These are phyloP conservation scores for Phyllosticta paracitricarpa DNA, from an alignment of 2,329 filamentous ascomycete species.

Conservation along the genomic window DNA sequence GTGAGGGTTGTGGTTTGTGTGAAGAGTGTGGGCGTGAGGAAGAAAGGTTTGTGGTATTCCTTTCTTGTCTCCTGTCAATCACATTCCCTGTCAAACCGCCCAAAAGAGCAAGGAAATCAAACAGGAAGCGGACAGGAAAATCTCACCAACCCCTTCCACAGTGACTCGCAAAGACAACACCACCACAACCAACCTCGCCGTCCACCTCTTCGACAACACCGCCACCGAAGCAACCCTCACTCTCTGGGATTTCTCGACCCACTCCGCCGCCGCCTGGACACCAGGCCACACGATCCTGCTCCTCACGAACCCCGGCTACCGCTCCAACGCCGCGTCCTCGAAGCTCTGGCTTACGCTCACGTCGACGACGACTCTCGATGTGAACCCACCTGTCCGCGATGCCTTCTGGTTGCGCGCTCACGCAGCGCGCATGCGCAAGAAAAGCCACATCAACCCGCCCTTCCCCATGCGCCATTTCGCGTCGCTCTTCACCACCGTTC, in stretches of 20 bases:
- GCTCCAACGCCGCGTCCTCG: slow-evolving; percentile 4
- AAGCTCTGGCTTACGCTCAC: slow-evolving; percentile 22
- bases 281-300: slow-evolving; percentile 42
- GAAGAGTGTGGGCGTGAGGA: slow-evolving; percentile 45
- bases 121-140: too few relatives aligned
- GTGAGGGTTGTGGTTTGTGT: slow-evolving; percentile 47
- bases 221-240: slow-evolving; percentile 45
- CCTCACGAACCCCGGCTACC: slow-evolving; percentile 37
- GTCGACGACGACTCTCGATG: slow-evolving; percentile 41
- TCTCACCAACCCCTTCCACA: slow-evolving; percentile 2
- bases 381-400: slow-evolving; percentile 46
- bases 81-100: not conserved
- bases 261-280: slow-evolving; percentile 35
- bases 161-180: slow-evolving; percentile 40
- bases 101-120: not conserved
- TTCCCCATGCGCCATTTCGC: slow-evolving; percentile 27
- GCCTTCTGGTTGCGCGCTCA: slow-evolving; percentile 44
- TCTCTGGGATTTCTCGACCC: slow-evolving; percentile 43
- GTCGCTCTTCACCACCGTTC: slow-evolving; percentile 2
- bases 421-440: slow-evolving; percentile 38
- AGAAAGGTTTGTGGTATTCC: slow-evolving; percentile 30
- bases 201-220: slow-evolving; percentile 46
- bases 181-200: slow-evolving; percentile 37
- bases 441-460: slow-evolving; percentile 40
- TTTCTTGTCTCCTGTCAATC: not conserved